Evolutionary conservation across 2,329 filamentous ascomycete genomes (phyloP), one percentile per base, ranked within the genome.

Genomic region (Epichloe gansuensis): DNA sequence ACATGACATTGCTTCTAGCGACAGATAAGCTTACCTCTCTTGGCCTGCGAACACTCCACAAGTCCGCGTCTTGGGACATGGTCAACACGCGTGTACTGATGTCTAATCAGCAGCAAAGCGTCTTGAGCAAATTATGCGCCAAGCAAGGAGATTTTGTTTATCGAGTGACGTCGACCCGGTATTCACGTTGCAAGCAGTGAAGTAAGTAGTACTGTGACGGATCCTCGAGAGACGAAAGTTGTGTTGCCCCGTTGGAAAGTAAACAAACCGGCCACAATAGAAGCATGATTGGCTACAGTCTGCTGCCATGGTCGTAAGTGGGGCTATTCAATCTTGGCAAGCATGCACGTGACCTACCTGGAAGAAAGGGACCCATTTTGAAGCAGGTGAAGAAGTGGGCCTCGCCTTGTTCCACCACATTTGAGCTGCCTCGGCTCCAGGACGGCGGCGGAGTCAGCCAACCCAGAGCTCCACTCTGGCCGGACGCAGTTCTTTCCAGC

Each of bases 41-140:
- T 60, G 87, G 86, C 64, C 90, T 85, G 70, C 89, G 89, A 66
- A 94, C 88, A 64, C 89, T 95, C 78, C 91, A 96, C 65, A 93
- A 75, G 64, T 86, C 87, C 55, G 82, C 81, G 63, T 94, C 88
- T 72, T 93, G 87, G 72, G 88, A 88, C 89, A 94, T 94, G 64
- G 53, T 54, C 23, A 53, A 57, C 55, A 56, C 56, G 57, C 50
- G 54, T 7, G 23, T n/a, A 15, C 23, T 45, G 25, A 36, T 31
- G 8, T 34, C 6, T 12, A 4, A 13, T 21, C 25, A 40, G 42
- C 17, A 43, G 17, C 3, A 21, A 34, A n/a, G 45, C 12, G 45
- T n/a, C 17, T 5, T 25, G 1, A 1, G 35, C 7, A 8, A 47
- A 4, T 39, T 47, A 9, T 13, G 47, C 36, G 13, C 12, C 11